Evolutionary conservation across 768 basidiomycete genomes (phyloP).

Genomic region (Leccinum subtestaceum): DNA sequence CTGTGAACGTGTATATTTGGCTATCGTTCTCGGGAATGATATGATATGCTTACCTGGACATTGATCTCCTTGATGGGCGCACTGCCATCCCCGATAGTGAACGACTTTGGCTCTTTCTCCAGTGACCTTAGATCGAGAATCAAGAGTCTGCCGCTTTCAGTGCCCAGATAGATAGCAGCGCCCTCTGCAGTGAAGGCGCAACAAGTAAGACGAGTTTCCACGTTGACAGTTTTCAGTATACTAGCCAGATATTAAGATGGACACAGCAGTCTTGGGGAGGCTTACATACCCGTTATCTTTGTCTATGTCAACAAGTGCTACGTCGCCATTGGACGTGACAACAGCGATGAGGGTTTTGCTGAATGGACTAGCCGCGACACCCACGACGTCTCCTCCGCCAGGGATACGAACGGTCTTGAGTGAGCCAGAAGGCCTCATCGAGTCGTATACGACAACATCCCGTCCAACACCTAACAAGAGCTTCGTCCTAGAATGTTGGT

Average conservation of each 20-base stretch:
- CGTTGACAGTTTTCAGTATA: slow-evolving; percentile 53
- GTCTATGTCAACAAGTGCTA: slow-evolving; percentile 67
- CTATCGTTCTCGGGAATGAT: background rate
- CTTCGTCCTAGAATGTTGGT: slow-evolving; percentile 58
- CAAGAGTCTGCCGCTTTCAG: slow-evolving; percentile 60
- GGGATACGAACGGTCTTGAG: slow-evolving; percentile 49
- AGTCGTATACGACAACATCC: slow-evolving; percentile 62
- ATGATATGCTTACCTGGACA: slow-evolving; percentile 48
- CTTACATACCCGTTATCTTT: slow-evolving; percentile 64
- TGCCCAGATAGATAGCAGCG: slow-evolving; percentile 62
- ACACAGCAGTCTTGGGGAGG: background rate
- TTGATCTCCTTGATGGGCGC: slow-evolving; percentile 50
- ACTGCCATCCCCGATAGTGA: slow-evolving; percentile 48
- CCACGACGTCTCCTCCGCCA: slow-evolving; percentile 51
- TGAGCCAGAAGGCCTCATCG: slow-evolving; percentile 53
- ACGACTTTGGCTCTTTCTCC: slow-evolving; percentile 59
- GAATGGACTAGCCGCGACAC: slow-evolving; percentile 66
- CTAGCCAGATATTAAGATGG: slow-evolving; percentile 33
- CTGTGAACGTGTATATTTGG: slow-evolving; percentile 4
- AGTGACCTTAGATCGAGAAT: slow-evolving; percentile 61
- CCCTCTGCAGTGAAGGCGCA: slow-evolving; percentile 69
- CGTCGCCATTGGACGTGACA: slow-evolving; percentile 50
- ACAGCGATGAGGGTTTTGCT: slow-evolving; percentile 69
- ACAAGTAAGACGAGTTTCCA: slow-evolving; percentile 56
- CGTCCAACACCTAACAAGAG: slow-evolving; percentile 54